Evolutionary conservation across 208 protist species (phyloP).

Genomic region (Acanthamoeba sp.): DNA sequence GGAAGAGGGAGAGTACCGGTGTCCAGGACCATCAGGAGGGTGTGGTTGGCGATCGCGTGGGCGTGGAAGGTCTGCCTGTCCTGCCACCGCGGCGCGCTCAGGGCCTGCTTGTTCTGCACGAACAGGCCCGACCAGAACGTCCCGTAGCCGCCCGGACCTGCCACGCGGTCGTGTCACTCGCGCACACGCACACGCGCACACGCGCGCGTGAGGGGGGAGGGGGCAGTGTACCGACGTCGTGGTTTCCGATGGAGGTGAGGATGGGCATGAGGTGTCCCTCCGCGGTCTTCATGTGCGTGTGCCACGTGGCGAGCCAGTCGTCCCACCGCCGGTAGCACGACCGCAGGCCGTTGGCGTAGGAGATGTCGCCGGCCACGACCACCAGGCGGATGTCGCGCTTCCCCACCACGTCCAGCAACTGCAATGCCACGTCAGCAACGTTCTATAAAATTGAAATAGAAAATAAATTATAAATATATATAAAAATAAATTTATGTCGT

Average conservation of each 20-base stretch:
- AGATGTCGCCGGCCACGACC: constrained; percentile 72
- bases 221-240: constrained; percentile 71
- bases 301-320: constrained; percentile 49
- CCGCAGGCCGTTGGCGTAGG: constrained; percentile 72
- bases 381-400: not conserved
- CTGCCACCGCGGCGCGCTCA: not conserved
- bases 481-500: too few species aligned
- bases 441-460: too few species aligned
- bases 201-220: not conserved
- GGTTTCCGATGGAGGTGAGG: constrained; percentile 77
- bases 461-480: not conserved
- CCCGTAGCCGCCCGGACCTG: not conserved
- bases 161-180: not conserved
- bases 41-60: constrained; percentile 24
- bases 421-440: too few species aligned
- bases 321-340: constrained; percentile 78
- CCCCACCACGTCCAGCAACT: constrained; percentile 1
- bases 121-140: constrained; percentile 1
- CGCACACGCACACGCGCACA: too few species aligned
- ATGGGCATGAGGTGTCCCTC: constrained; percentile 52
- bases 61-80: constrained; percentile 24
- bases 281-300: not conserved
- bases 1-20: not conserved
- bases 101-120: constrained; percentile 13
- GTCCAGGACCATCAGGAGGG: constrained; percentile 10